Evolutionary conservation across 1,284 basidiomycete species (phyloP).

Genomic region (Rhodotorula sp.): DNA sequence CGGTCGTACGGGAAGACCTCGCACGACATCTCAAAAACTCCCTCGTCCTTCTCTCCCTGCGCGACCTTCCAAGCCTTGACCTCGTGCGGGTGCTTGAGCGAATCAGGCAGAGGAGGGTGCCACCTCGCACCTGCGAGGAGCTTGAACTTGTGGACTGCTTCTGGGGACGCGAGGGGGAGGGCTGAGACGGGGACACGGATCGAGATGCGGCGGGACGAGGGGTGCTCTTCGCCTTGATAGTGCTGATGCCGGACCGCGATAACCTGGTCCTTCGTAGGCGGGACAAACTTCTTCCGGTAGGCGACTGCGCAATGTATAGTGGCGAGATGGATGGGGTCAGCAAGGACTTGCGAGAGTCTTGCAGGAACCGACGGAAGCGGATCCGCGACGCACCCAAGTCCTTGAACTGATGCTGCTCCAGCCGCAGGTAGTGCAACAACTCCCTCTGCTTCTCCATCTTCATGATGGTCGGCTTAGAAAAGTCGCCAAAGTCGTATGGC

Average conservation of each 20-base stretch:
- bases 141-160: slow-evolving; percentile 49
- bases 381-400: slow-evolving; percentile 30
- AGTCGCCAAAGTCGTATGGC: slow-evolving; percentile 31
- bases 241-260: slow-evolving; percentile 47
- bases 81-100: background rate
- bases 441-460: slow-evolving; percentile 41
- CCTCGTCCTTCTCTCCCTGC: slow-evolving; percentile 24
- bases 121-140: slow-evolving; percentile 49
- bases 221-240: slow-evolving; percentile 50
- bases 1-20: slow-evolving; percentile 48
- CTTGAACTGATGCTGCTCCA: slow-evolving; percentile 44
- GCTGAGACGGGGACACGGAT: slow-evolving; percentile 44
- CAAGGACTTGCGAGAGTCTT: no score
- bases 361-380: no score
- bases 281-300: slow-evolving; percentile 46
- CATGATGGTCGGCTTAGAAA: slow-evolving; percentile 34
- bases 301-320: slow-evolving; percentile 27
- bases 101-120: slow-evolving; percentile 9
- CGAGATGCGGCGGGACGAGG: slow-evolving; percentile 49
- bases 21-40: slow-evolving; percentile 48
- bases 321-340: background rate
- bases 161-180: slow-evolving; percentile 39
- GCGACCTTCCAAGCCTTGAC: background rate
- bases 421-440: slow-evolving; percentile 43
- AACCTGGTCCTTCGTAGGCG: slow-evolving; percentile 41